Evolutionary conservation across 805 yeast species (phyloP).

Genomic region (Suhomyces vadensis): DNA sequence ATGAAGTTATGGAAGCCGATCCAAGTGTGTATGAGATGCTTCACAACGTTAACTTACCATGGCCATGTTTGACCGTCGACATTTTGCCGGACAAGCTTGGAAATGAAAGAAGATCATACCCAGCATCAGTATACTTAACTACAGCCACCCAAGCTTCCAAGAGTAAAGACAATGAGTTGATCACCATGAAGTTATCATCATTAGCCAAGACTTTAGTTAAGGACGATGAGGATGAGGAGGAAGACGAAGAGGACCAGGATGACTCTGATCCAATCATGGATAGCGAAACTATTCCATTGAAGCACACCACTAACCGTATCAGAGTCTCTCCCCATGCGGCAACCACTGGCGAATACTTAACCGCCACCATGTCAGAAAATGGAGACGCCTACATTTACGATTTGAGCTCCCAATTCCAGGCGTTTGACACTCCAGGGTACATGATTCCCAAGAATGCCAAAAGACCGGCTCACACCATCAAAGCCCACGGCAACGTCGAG

Average conservation of each 20-base stretch:
- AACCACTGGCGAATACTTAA: conserved; percentile 73
- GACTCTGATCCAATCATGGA: conserved; percentile 86
- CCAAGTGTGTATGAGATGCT: conserved; percentile 95
- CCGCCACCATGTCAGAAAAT: conserved; percentile 85
- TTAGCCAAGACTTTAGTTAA: conserved; percentile 84
- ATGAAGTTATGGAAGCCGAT: conserved; percentile 95
- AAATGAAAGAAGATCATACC: conserved; percentile 82
- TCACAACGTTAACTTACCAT: conserved; percentile 88
- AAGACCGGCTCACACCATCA: conserved; percentile 79
- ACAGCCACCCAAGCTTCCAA: conserved; percentile 93
- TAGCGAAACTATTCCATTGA: conserved; percentile 73
- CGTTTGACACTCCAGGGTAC: conserved; percentile 87
- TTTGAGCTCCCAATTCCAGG: conserved; percentile 71
- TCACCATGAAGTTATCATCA: conserved; percentile 79
- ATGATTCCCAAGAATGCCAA: conserved; percentile 74
- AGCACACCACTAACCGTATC: conserved; percentile 84
- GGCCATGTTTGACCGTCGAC: conserved; percentile 96
- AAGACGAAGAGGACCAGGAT: conserved; percentile 70
- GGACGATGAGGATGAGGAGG: conserved; percentile 76
- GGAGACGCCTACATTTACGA: conserved; percentile 91
- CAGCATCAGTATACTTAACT: conserved; percentile 80
- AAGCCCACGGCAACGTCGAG: conserved; percentile 90
- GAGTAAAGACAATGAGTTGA: conserved; percentile 84
- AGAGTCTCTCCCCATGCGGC: conserved; percentile 78
- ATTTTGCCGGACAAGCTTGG: conserved; percentile 86